phyloP scores from a whole-genome alignment of 768 basidiomycete species.

The Pleurotus salmoneostramineus region DNA sequence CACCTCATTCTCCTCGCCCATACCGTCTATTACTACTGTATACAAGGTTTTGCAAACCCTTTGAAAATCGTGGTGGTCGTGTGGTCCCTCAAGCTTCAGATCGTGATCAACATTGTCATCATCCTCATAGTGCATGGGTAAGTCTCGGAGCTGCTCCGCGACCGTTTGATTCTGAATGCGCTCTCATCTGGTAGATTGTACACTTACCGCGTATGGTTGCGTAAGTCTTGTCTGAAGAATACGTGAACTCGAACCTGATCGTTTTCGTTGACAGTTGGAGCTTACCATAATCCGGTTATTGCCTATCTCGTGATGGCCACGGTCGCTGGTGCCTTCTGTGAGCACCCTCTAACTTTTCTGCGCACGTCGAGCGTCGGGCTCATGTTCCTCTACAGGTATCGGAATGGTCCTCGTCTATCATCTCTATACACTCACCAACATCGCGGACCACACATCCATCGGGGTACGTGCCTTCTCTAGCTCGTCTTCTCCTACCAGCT shows the following conservation, averaged over 20 bases:
- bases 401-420: constrained; percentile 1
- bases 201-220: not conserved
- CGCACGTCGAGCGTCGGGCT: not conserved
- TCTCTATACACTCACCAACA: not conserved
- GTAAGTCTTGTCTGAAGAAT: not conserved
- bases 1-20: not conserved
- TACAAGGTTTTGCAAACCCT: not conserved
- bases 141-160: not conserved
- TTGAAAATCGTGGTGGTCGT: not conserved
- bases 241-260: not conserved
- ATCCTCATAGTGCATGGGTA: not conserved
- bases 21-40: not conserved
- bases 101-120: not conserved
- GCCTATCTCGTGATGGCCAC: not conserved
- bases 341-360: not conserved
- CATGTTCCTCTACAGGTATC: not conserved
- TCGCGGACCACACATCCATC: not conserved
- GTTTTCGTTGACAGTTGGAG: not conserved
- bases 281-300: not conserved
- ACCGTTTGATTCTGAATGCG: not conserved
- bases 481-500: not conserved
- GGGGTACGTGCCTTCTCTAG: not conserved
- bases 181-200: not conserved
- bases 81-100: constrained; percentile 1
- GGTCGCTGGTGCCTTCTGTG: not conserved